Evolutionary conservation across 2,329 filamentous ascomycete species (phyloP), one percentile per base, ranked within the genome.

Genomic region (Gaeumannomyces tritici): DNA sequence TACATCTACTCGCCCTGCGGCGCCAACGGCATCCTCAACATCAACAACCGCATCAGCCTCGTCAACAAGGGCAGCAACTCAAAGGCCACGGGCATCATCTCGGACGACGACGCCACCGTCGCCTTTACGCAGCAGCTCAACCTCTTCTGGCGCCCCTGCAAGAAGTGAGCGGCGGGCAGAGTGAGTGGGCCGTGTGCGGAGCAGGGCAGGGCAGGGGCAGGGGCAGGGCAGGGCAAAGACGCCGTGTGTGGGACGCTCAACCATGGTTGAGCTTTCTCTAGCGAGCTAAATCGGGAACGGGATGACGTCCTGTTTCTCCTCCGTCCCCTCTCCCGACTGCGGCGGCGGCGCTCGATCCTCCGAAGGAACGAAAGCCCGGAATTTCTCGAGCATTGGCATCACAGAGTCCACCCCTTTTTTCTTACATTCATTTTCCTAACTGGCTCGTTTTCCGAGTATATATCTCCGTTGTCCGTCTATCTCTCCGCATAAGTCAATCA

Each of bases 1-100:
- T 69, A 77, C 67, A 77, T 79, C 70, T 79, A 72, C 71, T 76
- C 76, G 62, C 77, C 77, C 4, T 79, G 77, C 69, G 77, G 77
- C 62, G 75, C 75, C 63, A 74, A 68, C 59, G 77, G 77, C 61
- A 77, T 79, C 65, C 74, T 79, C 67, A 79, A 79, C 70, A 71
- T 79, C 69, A 79, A 78, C 72, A 79, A 78, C 73, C 75, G 77
- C 65, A 76, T 79, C 61, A 73, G 74, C 24, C 70, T 79, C 58
- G 74, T 72, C 61, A 73, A 72, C 68, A 51, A 13, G 33, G 42
- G 42, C 42, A 69, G 67, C 63, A 74, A 76, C 69, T 51, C 65
- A 57, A 69, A 66, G 26, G 76, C 76, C 63, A 69, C 63, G 9
- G 77, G 77, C 63, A 70, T 74, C 67, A 73, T 78, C 69, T 76